Evolutionary conservation across 768 basidiomycete genomes (phyloP).

Genomic region (Pulveroboletus ravenelii): DNA sequence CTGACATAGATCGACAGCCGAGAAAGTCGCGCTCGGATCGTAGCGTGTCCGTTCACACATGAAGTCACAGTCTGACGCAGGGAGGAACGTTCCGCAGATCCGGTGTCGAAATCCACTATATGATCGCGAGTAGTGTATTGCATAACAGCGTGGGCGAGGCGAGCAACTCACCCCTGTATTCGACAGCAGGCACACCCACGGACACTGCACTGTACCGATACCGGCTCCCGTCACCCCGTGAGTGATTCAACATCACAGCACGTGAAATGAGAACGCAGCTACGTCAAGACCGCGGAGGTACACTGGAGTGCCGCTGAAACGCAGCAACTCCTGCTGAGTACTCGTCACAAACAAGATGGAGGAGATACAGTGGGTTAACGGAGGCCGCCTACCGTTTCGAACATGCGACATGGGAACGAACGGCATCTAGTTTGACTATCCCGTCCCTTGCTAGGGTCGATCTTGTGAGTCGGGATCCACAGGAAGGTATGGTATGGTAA

Average conservation of each 20-base stretch:
- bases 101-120: slow-evolving; percentile 34
- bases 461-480: slow-evolving; percentile 17
- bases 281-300: not conserved
- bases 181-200: slow-evolving; percentile 22
- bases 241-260: slow-evolving; percentile 7
- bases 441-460: slow-evolving; percentile 12
- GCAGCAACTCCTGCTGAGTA: slow-evolving; percentile 12
- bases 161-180: slow-evolving; percentile 14
- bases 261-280: slow-evolving; percentile 1
- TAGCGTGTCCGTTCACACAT: slow-evolving; percentile 36
- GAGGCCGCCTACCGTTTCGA: slow-evolving; percentile 10
- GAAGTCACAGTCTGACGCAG: slow-evolving; percentile 21
- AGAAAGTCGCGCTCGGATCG: slow-evolving; percentile 17
- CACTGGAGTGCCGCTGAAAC: slow-evolving; percentile 3
- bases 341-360: slow-evolving; percentile 7
- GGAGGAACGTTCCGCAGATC: slow-evolving; percentile 34
- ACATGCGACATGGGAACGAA: slow-evolving; percentile 13
- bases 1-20: slow-evolving; percentile 15
- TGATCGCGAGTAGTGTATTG: not conserved
- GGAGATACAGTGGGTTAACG: not conserved
- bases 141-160: not conserved
- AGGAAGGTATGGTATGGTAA: slow-evolving; percentile 11
- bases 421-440: slow-evolving; percentile 11
- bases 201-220: slow-evolving; percentile 25
- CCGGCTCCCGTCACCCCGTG: slow-evolving; percentile 7